Conservation (phyloP, 2,329 filamentous ascomycete species). For the Colletotrichum musicola region DNA sequence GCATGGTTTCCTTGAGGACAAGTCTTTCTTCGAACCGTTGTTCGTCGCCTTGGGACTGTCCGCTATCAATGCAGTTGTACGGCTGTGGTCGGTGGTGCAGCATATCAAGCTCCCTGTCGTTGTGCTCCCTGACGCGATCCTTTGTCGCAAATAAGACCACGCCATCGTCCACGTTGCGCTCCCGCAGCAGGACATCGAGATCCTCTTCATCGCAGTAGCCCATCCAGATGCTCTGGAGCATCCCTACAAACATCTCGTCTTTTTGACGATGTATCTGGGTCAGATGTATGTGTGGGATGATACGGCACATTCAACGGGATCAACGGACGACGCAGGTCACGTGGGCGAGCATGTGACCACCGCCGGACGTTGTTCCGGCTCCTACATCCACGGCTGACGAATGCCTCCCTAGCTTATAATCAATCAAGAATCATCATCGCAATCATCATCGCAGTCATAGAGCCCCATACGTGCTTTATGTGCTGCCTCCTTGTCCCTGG, state of each 20-base stretch:
- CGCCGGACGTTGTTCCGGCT: too few species aligned
- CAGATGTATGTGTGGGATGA: conserved; percentile 65
- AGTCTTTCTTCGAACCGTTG: background rate
- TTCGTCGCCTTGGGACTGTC: background rate
- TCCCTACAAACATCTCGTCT: conserved; percentile 64
- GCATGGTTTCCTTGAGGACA: background rate
- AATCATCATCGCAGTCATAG: too few species aligned
- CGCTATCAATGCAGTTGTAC: background rate
- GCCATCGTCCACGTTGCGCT: conserved; percentile 46
- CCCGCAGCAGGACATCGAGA: conserved; percentile 57
- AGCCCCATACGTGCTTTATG: too few species aligned
- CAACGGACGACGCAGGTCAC: too few species aligned
- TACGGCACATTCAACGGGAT: too few species aligned
- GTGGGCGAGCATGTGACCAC: too few species aligned
- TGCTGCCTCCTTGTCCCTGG: too few species aligned
- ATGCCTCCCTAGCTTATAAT: too few species aligned
- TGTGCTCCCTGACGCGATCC: background rate
- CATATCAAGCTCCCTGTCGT: background rate
- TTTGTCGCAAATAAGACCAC: background rate
- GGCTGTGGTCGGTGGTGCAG: background rate
- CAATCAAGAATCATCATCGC: too few species aligned
- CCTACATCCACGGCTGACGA: too few species aligned
- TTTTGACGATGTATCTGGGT: conserved; percentile 68
- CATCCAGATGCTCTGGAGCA: conserved; percentile 68
- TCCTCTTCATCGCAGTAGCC: conserved; percentile 56